Conservation (phyloP, 2,329 filamentous ascomycete species). For the Colletotrichum euphorbiae region DNA sequence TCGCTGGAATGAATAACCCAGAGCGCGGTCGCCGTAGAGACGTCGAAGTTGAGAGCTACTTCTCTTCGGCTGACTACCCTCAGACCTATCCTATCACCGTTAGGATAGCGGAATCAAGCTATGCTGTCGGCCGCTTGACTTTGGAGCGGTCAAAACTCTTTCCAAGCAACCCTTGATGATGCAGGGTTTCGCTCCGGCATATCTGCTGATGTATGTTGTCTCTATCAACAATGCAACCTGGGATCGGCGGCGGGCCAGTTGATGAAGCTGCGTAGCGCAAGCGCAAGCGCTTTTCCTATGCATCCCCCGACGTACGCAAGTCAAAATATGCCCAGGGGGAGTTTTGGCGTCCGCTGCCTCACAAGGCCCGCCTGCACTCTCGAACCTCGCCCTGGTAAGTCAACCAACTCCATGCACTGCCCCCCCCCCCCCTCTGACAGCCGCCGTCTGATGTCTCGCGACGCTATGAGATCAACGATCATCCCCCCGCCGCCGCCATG, state of each 20-base stretch:
- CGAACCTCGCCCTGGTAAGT: conserved; percentile 3
- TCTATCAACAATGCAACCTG: background rate
- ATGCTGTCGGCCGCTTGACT: conserved; percentile 2
- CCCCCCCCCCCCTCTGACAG: conserved; percentile 35
- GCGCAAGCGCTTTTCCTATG: too few relatives aligned
- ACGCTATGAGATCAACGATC: conserved; percentile 32
- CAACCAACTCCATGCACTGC: conserved; percentile 19
- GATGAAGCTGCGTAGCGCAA: too few relatives aligned
- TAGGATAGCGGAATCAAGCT: background rate
- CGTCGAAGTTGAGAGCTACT: too few relatives aligned
- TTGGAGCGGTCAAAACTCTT: conserved; percentile 5
- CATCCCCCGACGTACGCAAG: background rate
- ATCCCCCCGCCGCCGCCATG: background rate
- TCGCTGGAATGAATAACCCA: background rate
- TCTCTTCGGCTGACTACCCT: too few relatives aligned
- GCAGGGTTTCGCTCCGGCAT: conserved; percentile 1
- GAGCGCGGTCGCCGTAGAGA: background rate
- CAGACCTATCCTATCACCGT: background rate
- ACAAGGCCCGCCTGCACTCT: background rate
- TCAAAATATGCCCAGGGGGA: background rate
- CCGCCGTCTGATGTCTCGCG: conserved; percentile 36
- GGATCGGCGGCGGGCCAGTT: too few relatives aligned
- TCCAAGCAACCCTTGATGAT: background rate
- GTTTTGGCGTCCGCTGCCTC: conserved; percentile 16
- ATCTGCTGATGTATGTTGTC: background rate